Percentiles rank a stretch among this genome's conserved stretches.
Evolutionary conservation across 2,329 filamentous ascomycete species (phyloP).

Genomic region (Calonectria multiphialidica): DNA sequence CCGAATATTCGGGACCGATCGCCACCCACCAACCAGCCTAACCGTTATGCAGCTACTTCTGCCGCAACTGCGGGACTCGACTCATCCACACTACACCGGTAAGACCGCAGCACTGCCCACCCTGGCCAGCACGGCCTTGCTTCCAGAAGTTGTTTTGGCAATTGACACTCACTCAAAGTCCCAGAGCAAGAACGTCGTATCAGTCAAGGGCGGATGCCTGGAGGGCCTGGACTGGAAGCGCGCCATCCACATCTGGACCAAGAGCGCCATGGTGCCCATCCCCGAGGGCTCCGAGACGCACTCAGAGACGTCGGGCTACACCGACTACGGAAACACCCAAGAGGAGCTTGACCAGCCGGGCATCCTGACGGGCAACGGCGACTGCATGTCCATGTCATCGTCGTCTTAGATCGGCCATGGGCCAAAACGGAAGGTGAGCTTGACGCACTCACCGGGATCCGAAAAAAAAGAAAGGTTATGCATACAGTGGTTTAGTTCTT

Average conservation of each 20-base stretch:
- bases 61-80: conserved; percentile 73
- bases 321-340: conserved; percentile 58
- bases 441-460: neutral
- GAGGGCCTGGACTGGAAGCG: conserved; percentile 70
- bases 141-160: neutral
- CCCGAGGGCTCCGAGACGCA: conserved; percentile 72
- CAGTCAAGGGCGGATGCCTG: conserved; percentile 76
- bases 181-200: conserved; percentile 69
- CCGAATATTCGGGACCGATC: neutral
- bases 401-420: neutral
- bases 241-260: conserved; percentile 77
- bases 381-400: conserved; percentile 27
- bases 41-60: conserved; percentile 67
- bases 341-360: conserved; percentile 62
- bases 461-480: conserved; percentile 17
- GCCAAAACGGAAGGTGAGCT: neutral
- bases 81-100: conserved; percentile 72
- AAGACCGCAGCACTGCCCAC: conserved; percentile 38
- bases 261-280: conserved; percentile 76
- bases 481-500: neutral
- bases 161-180: conserved; percentile 29
- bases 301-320: conserved; percentile 63
- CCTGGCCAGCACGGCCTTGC: neutral
- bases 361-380: conserved; percentile 51
- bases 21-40: neutral